Conservation (phyloP, 129 eudicot species). For the Chrysanthemum lavandulifolium region DNA sequence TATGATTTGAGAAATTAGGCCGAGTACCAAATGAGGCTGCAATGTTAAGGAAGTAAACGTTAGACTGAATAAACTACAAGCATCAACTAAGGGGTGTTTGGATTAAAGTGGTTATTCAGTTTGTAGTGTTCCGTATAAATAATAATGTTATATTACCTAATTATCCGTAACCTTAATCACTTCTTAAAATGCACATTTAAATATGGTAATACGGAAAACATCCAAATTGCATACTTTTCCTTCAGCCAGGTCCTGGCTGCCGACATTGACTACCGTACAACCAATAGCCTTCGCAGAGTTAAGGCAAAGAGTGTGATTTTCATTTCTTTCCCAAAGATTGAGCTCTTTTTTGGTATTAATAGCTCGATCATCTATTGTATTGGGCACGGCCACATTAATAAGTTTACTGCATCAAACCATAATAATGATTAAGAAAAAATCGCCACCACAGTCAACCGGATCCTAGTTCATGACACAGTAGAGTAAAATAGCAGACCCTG, state of each 20-base stretch:
- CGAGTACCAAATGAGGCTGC: conserved; percentile 97
- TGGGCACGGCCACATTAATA: conserved; percentile 92
- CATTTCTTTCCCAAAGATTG: conserved; percentile 98
- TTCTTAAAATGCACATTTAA: background rate
- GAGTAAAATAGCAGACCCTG: conserved; percentile 31
- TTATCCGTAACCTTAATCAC: background rate
- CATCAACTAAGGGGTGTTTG: conserved; percentile 14
- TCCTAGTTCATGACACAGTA: conserved; percentile 19
- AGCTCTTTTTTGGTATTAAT: conserved; percentile 83
- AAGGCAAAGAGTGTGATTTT: conserved; percentile 94
- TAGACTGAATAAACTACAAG: conserved; percentile 20
- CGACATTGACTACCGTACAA: conserved; percentile 93
- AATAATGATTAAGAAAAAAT: conserved; percentile 25
- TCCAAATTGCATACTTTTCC: conserved; percentile 63
- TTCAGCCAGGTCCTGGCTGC: conserved; percentile 86
- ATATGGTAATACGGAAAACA: conserved; percentile 12
- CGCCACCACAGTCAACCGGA: conserved; percentile 9
- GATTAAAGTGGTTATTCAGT: background rate
- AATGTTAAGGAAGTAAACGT: conserved; percentile 20
- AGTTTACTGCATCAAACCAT: conserved; percentile 74
- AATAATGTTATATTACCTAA: background rate
- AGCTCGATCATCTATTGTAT: conserved; percentile 91
- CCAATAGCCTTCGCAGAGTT: conserved; percentile 99
- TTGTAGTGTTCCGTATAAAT: no score
- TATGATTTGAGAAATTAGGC: conserved; percentile 87